Conservation (phyloP, 306 rosid genomes). For the Dryas alaskensis region DNA sequence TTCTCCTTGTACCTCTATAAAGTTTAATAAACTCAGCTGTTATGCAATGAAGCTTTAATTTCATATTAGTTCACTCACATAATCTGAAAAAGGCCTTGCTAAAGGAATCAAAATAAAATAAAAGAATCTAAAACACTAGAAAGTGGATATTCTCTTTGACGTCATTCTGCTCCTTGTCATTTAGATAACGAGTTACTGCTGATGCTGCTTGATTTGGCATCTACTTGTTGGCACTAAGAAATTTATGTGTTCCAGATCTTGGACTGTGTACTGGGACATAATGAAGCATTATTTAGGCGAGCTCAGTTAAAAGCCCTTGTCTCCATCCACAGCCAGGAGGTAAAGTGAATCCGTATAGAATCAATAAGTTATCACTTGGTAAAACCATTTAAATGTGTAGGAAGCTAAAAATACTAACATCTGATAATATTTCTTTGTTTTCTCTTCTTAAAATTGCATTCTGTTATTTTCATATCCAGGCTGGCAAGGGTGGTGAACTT, state of each 20-base stretch:
- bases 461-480: conserved; percentile 44
- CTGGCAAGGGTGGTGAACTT: conserved; percentile 98
- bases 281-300: conserved; percentile 87
- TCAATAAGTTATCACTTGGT: conserved; percentile 13
- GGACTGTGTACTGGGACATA: conserved; percentile 77
- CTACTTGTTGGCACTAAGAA: conserved; percentile 21
- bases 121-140: not conserved
- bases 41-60: not conserved
- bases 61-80: not conserved
- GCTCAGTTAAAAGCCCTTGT: conserved; percentile 94
- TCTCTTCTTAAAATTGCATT: not conserved
- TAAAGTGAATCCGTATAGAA: conserved; percentile 28
- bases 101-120: not conserved
- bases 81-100: not conserved
- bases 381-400: conserved; percentile 11
- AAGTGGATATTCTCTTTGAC: not conserved
- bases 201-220: not conserved
- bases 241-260: conserved; percentile 55
- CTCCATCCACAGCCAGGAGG: conserved; percentile 90
- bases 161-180: conserved; percentile 5
- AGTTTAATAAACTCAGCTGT: not conserved
- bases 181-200: not conserved
- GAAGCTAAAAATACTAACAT: conserved; percentile 11
- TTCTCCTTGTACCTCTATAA: not conserved
- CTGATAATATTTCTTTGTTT: not conserved